phyloP scores from a whole-genome alignment of 2,329 filamentous ascomycete genomes.

The Chaetothyriales sp. region DNA sequence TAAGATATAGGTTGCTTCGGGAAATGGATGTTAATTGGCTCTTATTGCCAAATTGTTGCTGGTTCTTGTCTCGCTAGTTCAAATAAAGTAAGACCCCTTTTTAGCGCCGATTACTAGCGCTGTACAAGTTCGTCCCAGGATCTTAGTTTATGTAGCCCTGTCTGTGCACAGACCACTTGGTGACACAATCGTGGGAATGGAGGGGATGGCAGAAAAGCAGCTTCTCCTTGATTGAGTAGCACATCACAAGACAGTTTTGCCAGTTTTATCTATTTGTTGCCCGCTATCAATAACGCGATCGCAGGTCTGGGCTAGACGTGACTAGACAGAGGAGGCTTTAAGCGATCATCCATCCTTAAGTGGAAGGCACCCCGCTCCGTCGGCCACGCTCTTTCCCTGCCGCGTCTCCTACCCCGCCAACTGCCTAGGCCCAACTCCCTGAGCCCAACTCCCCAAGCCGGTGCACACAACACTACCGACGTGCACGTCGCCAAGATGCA shows the following conservation, averaged over 20 bases:
- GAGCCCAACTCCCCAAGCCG: background rate
- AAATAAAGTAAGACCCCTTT: no score
- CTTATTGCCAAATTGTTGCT: no score
- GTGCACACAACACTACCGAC: constrained; percentile 1
- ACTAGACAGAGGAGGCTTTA: background rate
- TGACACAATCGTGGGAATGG: background rate
- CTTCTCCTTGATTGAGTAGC: background rate
- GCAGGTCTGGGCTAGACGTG: background rate
- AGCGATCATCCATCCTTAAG: background rate
- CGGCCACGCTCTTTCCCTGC: background rate
- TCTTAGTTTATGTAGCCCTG: no score
- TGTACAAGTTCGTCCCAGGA: no score
- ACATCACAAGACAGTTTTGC: background rate
- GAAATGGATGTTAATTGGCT: no score
- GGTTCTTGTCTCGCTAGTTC: no score
- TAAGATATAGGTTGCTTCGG: no score
- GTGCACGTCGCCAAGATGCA: constrained; percentile 38
- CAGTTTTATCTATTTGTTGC: background rate
- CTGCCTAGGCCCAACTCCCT: background rate
- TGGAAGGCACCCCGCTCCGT: background rate
- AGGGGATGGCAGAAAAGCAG: background rate
- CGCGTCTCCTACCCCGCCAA: background rate
- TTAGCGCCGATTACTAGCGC: no score
- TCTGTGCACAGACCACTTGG: background rate
- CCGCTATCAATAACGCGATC: background rate